Percentiles rank a stretch among this genome's conserved stretches.
Conservation (phyloP, 1,284 basidiomycete species). For the Golubevia pallescens region DNA sequence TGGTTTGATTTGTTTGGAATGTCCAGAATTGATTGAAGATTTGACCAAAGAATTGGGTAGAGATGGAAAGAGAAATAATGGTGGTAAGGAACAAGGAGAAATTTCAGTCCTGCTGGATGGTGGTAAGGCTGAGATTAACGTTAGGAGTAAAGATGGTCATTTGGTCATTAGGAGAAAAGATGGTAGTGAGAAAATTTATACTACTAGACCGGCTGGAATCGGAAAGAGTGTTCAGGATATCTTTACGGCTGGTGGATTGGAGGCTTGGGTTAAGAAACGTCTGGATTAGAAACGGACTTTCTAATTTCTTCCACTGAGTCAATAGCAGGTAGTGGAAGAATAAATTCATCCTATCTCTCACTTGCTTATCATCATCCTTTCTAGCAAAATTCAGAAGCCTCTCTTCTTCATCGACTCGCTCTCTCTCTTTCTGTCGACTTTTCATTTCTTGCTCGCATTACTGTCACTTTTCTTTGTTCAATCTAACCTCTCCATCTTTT, state of each 20-base stretch:
- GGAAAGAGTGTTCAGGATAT: constrained; percentile 60
- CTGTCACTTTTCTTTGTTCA: too few relatives aligned
- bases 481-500: too few relatives aligned
- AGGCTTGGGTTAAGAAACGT: constrained; percentile 56
- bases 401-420: too few relatives aligned
- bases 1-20: constrained; percentile 92
- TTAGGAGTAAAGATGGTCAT: constrained; percentile 4
- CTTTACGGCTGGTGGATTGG: constrained; percentile 55
- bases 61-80: neutral
- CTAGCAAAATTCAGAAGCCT: too few relatives aligned
- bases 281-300: neutral
- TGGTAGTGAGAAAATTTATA: constrained; percentile 21
- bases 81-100: constrained; percentile 34
- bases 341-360: too few relatives aligned
- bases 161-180: constrained; percentile 12
- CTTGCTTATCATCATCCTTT: too few relatives aligned
- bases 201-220: constrained; percentile 52
- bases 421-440: too few relatives aligned
- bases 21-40: constrained; percentile 83
- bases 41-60: constrained; percentile 71
- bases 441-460: too few relatives aligned
- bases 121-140: neutral
- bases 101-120: constrained; percentile 40
- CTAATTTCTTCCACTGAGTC: too few relatives aligned
- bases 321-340: too few relatives aligned